A percentile compares a stretch with the other conserved stretches of the same genome.
These are phyloP conservation scores for Hypericum androsaemum DNA, from an alignment of 345 rosid species.

Conservation along the genomic window DNA sequence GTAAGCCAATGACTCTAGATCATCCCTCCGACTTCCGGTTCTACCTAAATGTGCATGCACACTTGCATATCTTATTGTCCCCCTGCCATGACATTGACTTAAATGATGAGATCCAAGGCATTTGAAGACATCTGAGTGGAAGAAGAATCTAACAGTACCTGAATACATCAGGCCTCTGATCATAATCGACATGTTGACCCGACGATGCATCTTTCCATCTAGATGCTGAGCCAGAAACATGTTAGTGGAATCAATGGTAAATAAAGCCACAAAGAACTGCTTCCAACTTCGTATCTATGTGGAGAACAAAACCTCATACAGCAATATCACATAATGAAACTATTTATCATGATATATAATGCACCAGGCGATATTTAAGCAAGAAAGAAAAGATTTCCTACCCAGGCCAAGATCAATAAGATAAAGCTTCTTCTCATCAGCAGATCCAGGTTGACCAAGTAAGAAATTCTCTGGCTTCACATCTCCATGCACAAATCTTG, in stretches of 20 bases:
- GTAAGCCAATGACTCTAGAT: conserved; percentile 2
- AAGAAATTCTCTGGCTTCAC: conserved; percentile 11
- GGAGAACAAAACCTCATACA: no score
- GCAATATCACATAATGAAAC: not conserved
- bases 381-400: not conserved
- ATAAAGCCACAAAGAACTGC: no score
- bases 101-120: not conserved
- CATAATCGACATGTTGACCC: conserved; percentile 2
- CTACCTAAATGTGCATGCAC: conserved; percentile 7
- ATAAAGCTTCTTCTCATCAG: conserved; percentile 6
- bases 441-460: conserved; percentile 8
- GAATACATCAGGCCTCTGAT: conserved; percentile 4
- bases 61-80: conserved; percentile 1
- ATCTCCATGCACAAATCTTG: conserved; percentile 10
- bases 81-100: not conserved
- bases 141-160: not conserved
- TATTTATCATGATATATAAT: not conserved
- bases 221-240: not conserved
- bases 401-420: conserved; percentile 10
- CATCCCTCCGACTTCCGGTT: conserved; percentile 4
- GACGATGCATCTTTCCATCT: conserved; percentile 1
- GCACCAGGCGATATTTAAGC: not conserved
- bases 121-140: not conserved
- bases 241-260: no score
- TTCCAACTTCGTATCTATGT: no score